Evolutionary conservation across 768 basidiomycete species (phyloP).

Genomic region (Cubamyces sp.): DNA sequence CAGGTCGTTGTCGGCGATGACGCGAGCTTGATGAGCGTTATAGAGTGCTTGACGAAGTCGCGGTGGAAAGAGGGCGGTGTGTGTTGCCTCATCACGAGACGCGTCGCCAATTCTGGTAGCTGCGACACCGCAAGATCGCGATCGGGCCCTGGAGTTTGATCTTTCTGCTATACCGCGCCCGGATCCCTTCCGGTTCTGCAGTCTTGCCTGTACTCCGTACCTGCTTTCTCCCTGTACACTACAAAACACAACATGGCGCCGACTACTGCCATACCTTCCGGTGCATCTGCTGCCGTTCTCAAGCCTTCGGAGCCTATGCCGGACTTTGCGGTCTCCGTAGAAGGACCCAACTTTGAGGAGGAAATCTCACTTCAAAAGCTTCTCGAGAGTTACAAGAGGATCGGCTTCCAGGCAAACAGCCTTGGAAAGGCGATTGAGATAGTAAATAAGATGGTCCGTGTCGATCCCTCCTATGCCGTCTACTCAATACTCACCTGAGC

Average conservation of each 20-base stretch:
- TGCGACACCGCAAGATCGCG: slow-evolving; percentile 9
- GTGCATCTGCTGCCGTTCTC: slow-evolving; percentile 76
- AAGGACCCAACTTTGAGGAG: slow-evolving; percentile 88
- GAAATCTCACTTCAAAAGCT: slow-evolving; percentile 67
- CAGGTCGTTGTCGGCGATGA: slow-evolving; percentile 19
- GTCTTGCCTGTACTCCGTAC: not conserved
- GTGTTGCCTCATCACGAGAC: slow-evolving; percentile 28
- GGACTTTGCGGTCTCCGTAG: slow-evolving; percentile 63
- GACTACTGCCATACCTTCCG: slow-evolving; percentile 47
- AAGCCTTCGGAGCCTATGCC: slow-evolving; percentile 76
- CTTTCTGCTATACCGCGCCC: not conserved
- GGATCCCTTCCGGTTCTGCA: not conserved
- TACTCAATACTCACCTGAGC: not conserved
- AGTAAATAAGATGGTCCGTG: slow-evolving; percentile 87
- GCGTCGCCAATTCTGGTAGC: slow-evolving; percentile 22
- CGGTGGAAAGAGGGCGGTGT: slow-evolving; percentile 23
- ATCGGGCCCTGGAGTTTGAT: slow-evolving; percentile 8
- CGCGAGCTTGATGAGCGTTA: slow-evolving; percentile 6
- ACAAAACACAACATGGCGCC: slow-evolving; percentile 8
- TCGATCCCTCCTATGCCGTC: too few relatives aligned
- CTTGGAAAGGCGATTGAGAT: slow-evolving; percentile 87
- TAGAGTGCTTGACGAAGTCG: slow-evolving; percentile 15
- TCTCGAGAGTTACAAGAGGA: slow-evolving; percentile 79
- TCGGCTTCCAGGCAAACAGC: slow-evolving; percentile 98
- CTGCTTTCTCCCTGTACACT: not conserved